phyloP scores from a whole-genome alignment of 1,284 basidiomycete species.

The Golubevia sp. region DNA sequence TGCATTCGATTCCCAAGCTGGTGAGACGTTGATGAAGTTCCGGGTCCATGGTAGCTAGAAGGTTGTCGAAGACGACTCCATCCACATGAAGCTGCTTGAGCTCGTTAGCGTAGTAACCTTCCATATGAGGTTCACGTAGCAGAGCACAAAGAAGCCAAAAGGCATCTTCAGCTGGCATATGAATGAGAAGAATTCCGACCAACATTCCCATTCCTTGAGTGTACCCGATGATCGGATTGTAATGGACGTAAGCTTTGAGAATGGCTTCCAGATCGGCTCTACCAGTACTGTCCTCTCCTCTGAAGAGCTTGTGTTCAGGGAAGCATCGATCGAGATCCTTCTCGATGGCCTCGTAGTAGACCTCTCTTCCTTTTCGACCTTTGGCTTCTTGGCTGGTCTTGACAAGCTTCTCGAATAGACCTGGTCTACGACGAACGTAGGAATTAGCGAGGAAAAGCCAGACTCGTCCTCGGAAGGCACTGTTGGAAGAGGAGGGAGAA shows the following conservation, averaged over 20 bases:
- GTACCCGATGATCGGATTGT: constrained; percentile 65
- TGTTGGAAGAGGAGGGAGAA: too few species aligned
- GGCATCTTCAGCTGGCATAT: constrained; percentile 85
- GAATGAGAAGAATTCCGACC: constrained; percentile 76
- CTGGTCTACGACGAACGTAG: constrained; percentile 33
- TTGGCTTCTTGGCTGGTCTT: constrained; percentile 32
- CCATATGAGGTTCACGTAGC: constrained; percentile 67
- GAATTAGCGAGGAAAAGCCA: constrained; percentile 54
- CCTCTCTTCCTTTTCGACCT: constrained; percentile 39
- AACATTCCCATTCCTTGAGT: constrained; percentile 73
- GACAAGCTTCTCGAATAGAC: constrained; percentile 49
- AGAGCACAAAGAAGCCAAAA: constrained; percentile 80
- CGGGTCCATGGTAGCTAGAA: constrained; percentile 73
- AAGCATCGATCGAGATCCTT: constrained; percentile 52
- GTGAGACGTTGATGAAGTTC: constrained; percentile 52
- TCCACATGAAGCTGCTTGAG: constrained; percentile 80
- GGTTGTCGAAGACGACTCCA: constrained; percentile 74
- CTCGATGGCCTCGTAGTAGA: constrained; percentile 47
- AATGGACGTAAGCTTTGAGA: constrained; percentile 64
- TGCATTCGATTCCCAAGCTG: constrained; percentile 36
- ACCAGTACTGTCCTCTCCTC: constrained; percentile 39
- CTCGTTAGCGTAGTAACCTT: constrained; percentile 68
- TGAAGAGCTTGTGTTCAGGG: constrained; percentile 45
- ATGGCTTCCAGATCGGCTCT: constrained; percentile 49
- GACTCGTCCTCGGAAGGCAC: constrained; percentile 45